Evolutionary conservation across 2,329 filamentous ascomycete genomes (phyloP), one percentile per base, ranked within the genome.

Genomic region (Sphaceloma murrayae): DNA sequence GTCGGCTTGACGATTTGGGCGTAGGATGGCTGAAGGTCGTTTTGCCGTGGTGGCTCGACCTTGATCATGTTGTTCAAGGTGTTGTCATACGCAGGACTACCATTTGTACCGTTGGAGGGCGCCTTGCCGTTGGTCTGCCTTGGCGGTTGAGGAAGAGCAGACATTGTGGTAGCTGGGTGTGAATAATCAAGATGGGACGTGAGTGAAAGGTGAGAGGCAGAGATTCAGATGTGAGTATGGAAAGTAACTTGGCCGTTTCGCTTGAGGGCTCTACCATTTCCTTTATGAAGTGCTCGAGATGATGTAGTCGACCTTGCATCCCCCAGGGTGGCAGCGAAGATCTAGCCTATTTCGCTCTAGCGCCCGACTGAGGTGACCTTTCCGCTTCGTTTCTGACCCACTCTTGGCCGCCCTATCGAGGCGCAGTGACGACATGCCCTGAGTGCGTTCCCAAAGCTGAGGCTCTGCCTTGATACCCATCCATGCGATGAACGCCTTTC

Each of bases 11-110:
- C 71, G 36, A 70, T 67, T 50, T 78, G 72, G 5, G 85, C 86
- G 62, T 91, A 91, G 58, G 75, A 84, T 46, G 79, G 79, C 67
- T 94, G 87, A 8, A 96, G 73, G 58, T 95, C 89, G 53, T 87
- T 84, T 55, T 80, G 73, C 48, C 78, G 77, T 11, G 89, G 85
- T 16, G 85, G 88, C 58, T 88, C 75, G 36, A 95, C 87, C 46
- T 70, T 68, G 52, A 72, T 59, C 40, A 71, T 54, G 9, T 56
- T 54, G 3, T 56, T 54, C 24, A 51, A 45, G 17, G 47, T 45
- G 8, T 26, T n/a, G 29, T 33, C 29, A 30, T 46, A 39, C 16
- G 26, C 30, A 13, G 40, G 36, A 9, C 43, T 34, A 39, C 48
- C 51, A 27, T 11, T 11, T 27, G 24, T 6, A 48, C 52, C 52